These are phyloP conservation scores for Claviceps purpurea DNA, from an alignment of 2,329 filamentous ascomycete species.

Conservation along the genomic window DNA sequence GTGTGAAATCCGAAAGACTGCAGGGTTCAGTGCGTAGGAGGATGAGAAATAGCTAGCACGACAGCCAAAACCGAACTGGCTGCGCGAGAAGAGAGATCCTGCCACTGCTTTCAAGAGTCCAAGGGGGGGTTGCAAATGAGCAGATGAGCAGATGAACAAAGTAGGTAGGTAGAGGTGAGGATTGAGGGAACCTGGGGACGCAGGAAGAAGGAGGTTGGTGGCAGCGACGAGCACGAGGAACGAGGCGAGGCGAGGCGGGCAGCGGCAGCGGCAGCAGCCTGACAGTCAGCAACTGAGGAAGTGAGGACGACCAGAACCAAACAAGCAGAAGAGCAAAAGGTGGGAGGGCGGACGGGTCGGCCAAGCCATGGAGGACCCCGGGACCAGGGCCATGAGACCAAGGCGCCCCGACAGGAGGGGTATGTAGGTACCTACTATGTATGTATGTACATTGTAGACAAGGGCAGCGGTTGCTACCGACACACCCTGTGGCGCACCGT, in stretches of 20 bases:
- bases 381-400: slow-evolving; percentile 3
- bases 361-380: slow-evolving; percentile 4
- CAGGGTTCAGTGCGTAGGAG: not conserved
- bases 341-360: slow-evolving; percentile 1
- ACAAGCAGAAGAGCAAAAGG: not conserved
- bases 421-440: not conserved
- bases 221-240: slow-evolving; percentile 2
- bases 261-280: slow-evolving; percentile 1
- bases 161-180: slow-evolving; percentile 2
- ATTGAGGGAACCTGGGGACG: not conserved
- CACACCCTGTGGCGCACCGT: not conserved
- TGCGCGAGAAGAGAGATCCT: not conserved
- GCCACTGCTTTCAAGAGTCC: slow-evolving; percentile 1
- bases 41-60: not conserved
- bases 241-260: not conserved
- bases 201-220: slow-evolving; percentile 6
- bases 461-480: not conserved
- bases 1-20: not conserved
- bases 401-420: slow-evolving; percentile 1
- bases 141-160: not conserved
- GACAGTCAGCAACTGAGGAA: not conserved
- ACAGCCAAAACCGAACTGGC: not conserved
- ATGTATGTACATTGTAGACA: not conserved
- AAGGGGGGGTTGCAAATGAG: not conserved
- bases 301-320: not conserved